phyloP scores from a whole-genome alignment of 2,329 filamentous ascomycete genomes.

The Verticillium albo-atrum region DNA sequence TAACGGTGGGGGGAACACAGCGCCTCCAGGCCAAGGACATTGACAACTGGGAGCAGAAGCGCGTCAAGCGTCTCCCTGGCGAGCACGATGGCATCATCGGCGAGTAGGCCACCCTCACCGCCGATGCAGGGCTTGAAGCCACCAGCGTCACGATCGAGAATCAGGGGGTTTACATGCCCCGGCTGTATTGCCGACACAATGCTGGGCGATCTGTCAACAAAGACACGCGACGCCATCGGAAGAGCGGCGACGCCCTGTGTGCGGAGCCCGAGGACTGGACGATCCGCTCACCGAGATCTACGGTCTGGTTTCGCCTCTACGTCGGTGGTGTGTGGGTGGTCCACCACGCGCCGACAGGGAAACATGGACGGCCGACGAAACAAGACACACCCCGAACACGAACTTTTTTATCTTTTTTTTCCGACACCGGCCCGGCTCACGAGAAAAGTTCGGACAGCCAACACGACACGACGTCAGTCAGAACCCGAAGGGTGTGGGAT shows the following conservation, averaged over 20 bases:
- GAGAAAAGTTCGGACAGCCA: not conserved
- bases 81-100: slow-evolving; percentile 78
- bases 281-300: not conserved
- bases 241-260: not conserved
- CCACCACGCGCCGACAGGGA: not conserved
- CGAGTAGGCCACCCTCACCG: slow-evolving; percentile 22
- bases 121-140: slow-evolving; percentile 3
- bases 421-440: not conserved
- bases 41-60: slow-evolving; percentile 95
- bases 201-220: not conserved
- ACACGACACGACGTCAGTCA: not conserved
- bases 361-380: not conserved
- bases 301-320: not conserved
- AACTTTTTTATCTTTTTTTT: not conserved
- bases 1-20: slow-evolving; percentile 41
- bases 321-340: not conserved
- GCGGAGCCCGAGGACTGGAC: too few relatives aligned
- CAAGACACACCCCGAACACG: not conserved
- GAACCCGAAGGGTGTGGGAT: not conserved
- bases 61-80: slow-evolving; percentile 82
- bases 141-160: not conserved
- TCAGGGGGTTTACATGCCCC: not conserved
- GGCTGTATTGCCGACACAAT: not conserved
- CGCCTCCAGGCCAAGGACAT: slow-evolving; percentile 83
- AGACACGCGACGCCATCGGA: not conserved